Evolutionary conservation across 2,329 filamentous ascomycete species (phyloP).

Genomic region (Amesomyces nigricolor): DNA sequence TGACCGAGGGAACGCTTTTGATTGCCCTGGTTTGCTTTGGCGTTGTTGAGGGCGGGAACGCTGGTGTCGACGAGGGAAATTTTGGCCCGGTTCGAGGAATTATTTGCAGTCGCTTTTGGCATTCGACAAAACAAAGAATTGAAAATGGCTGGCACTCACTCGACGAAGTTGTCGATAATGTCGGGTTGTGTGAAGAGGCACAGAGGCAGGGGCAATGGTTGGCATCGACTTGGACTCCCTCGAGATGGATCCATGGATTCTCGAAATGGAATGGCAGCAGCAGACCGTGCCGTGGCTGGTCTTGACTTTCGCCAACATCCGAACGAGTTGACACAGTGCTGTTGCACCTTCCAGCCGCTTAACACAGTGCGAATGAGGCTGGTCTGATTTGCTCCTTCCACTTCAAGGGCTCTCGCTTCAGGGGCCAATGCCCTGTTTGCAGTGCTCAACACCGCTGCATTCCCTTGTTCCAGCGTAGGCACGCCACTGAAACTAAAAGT

Average conservation of each 20-base stretch:
- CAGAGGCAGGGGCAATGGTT: no score
- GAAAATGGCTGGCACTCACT: background rate
- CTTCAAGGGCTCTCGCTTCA: background rate
- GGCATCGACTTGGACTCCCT: background rate
- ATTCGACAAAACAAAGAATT: background rate
- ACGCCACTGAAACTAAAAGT: background rate
- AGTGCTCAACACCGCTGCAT: background rate
- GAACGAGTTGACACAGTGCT: background rate
- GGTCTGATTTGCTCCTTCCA: background rate
- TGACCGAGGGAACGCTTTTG: slow-evolving; percentile 14
- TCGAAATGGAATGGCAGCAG: no score
- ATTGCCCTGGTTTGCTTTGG: slow-evolving; percentile 17
- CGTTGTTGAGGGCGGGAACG: slow-evolving; percentile 16
- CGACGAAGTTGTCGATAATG: no score
- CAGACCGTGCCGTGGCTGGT: background rate
- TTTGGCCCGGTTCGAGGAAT: background rate
- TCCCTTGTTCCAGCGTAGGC: background rate
- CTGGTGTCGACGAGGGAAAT: background rate
- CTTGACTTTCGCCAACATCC: background rate
- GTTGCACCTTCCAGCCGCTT: no score
- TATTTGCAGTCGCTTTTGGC: background rate
- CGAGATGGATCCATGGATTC: no score
- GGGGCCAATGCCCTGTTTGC: background rate
- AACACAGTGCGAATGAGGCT: background rate
- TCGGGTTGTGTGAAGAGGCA: no score